Evolutionary conservation across 495 filamentous ascomycete genomes (phyloP), one percentile per base, ranked within the genome.

Genomic region (Daldinia caldariorum): DNA sequence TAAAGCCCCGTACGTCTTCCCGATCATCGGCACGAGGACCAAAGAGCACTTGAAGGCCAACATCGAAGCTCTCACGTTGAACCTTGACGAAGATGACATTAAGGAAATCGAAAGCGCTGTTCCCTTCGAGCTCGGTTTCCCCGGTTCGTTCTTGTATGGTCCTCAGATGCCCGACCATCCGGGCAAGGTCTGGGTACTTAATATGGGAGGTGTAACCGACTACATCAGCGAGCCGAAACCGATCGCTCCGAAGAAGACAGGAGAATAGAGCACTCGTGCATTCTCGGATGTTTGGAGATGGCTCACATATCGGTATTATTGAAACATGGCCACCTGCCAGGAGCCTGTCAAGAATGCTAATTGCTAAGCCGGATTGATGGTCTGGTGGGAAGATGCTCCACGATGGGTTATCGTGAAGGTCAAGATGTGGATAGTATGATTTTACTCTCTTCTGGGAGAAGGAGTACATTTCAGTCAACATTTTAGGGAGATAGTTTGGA

Each of bases 1-100:
- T 75, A 93, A 93, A 77, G 81, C 89, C 12, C 88, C 90, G 0
- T 90, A 93, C 68, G 89, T 92, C 26, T 94, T 92, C 77, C 91
- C 91, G 8, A 88, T 94, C 58, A 83, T 92, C 22, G 91, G 91
- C 13, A 87, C 82, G 6, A 77, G 86, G 18, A 89, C 80, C 54
- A 75, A 86, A 34, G 81, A 87, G 18, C 88, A 90, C 56, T 74
- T 94, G 4, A 87, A 89, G 77, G 84, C 79, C 63, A 92, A 89
- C 60, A 89, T 93, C 64, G 89, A 89, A 64, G 91, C 88, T 3
- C 76, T 93, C 35, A 78, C 72, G 0, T 55, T 93, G 37, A 68
- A 76, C 54, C 78, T 94, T 60, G 84, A 79, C 2, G 76, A 84
- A 0, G 84, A 89, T 29, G 89, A 94, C 35, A 83, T 93, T 22